Base-by-base conservation (phyloP, 2,329 filamentous ascomycete species). In the Phyllosticta capitalensis region DNA sequence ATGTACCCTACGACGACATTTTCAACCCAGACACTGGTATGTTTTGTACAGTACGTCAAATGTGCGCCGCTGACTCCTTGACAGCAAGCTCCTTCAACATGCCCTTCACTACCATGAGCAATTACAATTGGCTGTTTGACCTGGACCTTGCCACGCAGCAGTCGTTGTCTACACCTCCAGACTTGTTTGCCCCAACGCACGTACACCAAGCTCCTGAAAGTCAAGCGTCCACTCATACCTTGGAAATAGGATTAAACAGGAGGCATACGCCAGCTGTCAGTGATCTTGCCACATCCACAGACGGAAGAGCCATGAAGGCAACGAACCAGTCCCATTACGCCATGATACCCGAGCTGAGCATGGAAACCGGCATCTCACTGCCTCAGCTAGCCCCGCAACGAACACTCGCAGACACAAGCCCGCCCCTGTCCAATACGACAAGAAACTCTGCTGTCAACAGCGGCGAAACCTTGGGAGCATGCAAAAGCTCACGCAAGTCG, bases 41-140 rank as follows among this genome's bases (percentile, higher is more conserved):
- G 65, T 62, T 52, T 60, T 26, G 53, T 53, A 58, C 49, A 58
- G 49, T 49, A n/a, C 7, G 54, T 49, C 51, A 38, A 22, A 58
- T 45, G 19, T 58, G 33, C 56, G 48, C 20, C 52, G 56, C 57
- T 59, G 38, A 48, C 58, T 56, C 19, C 28, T 55, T 54, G 19
- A 38, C 48, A 67, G 82, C 83, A 28, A 83, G 78, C 65, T 84
- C 82, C 0, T 86, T 86, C 67, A 85, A 86, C 58, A 83, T 84
- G 71, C 83, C 83, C 5, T 86, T 83, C 67, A 84, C 83, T 2
- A 84, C 83, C 1, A 81, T 82, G 61, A 76, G 76, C 62, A 83
- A 85, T 59, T 85, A 85, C 65, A 83, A 81, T 60, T 86, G 83
- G 82, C 67, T 86, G 1, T 85, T 85, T 64, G 78, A 82, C 52